Base-by-base conservation (phyloP, 352 stramenopile genomes). In the Globisporangium splendens region DNA sequence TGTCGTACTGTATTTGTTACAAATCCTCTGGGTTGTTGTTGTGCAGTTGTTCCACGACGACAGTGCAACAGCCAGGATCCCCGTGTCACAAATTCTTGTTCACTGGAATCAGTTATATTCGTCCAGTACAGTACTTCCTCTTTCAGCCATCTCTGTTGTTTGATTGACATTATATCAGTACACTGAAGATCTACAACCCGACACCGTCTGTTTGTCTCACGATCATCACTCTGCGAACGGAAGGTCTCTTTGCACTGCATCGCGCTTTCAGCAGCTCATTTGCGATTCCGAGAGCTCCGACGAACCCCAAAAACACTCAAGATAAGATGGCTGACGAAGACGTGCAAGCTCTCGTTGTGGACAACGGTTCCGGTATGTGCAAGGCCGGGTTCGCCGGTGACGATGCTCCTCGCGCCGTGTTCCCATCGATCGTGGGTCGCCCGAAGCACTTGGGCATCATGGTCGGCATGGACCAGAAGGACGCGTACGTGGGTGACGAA, bases 321-420 rank as follows among this genome's bases (percentile, higher is more conserved):
- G 12, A 4, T 17, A 51, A 51, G 46, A 51, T 51, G 46, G 46
- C 46, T 51, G 70, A 82, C 50, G 75, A 85, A 54, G 72, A 85
- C 43, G 62, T 78, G 35, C 65, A 77, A 60, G 66, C 72, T 43
- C 35, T 81, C 18, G 72, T 82, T 31, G 62, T 80, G 18, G 74
- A 83, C 60, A 81, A 81, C 46, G 74, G 74, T 24, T 80, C 71
- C 38, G 72, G 74, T 15, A 79, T 83, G 73, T 83, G 70, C 56
- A 83, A 90, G 59, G 80, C 77, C 54, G 81, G 81, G 56, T 89
- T 89, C 60, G 75, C 79, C 20, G 82, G 82, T 17, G 82, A 91
- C 52, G 82, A 91, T 61, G 73, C 79, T 24, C 82, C 82, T 15
- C 75, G 80, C 24, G 78, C 81, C 48, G 81, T 89, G 44, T 91